Base-by-base conservation (phyloP, 2,329 filamentous ascomycete genomes). In the Geosmithia flava region DNA sequence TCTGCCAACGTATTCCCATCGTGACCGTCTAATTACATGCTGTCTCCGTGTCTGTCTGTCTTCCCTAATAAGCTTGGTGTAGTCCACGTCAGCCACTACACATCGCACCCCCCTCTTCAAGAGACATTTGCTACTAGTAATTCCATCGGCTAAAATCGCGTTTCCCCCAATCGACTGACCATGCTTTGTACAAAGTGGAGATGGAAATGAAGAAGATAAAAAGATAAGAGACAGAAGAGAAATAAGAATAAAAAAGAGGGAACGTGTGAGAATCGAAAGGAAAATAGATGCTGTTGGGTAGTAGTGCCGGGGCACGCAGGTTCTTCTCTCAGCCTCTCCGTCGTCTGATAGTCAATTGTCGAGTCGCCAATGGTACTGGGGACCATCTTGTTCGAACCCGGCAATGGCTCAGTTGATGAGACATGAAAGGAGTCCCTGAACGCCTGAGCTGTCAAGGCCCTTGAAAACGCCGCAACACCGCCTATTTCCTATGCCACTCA, bases 151-250 rank as follows among this genome's bases (percentile, higher is more conserved):
- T 37, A 37, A 37, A 37, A 37, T 37, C 15, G 33, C 33, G 15
- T 27, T 27, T 3, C 33, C 11, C 33, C 33, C 33, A n/a, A 37
- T 37, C 33, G 47, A 56, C 58, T 59, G 58, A 57, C 58, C 59
- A 61, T 65, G 63, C 59, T 58, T 59, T 58, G 55, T 64, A 58
- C 57, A 62, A 56, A 53, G 47, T 44, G 29, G 49, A 51, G 48
- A 49, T 42, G 39, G 46, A 44, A n/a, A 19, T 23, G 42, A 44
- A 46, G 39, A 17, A 39, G n/a, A 46, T 4, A 23, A 50, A 33
- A 47, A 48, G 47, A 44, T 41, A 40, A 47, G 47, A 41, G 23
- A 27, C 23, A 8, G 4, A 27, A 8, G 8, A 8, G 23, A 27
- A 27, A 27, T 4, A n/a, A 11, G 33, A 37, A 37, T 5, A 11